A percentile compares a stretch with the other conserved stretches of the same genome.
These are phyloP conservation scores for Populus ilicifolia DNA, from an alignment of 345 rosid species.

Conservation along the genomic window DNA sequence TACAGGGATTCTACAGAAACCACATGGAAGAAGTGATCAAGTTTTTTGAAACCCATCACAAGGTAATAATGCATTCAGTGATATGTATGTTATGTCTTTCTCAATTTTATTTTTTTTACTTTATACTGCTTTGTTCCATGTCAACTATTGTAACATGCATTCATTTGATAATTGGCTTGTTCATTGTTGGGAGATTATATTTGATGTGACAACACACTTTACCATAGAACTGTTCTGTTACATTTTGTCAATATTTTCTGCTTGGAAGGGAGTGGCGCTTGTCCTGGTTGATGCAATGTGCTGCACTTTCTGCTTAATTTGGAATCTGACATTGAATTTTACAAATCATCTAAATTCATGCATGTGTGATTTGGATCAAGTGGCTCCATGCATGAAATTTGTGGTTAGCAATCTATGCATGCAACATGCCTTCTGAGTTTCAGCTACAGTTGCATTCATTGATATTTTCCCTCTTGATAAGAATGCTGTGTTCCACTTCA, in stretches of 20 bases:
- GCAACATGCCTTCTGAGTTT: background rate
- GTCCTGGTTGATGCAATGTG: background rate
- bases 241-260: background rate
- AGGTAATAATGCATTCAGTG: constrained; percentile 36
- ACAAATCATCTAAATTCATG: background rate
- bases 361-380: background rate
- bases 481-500: background rate
- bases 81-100: background rate
- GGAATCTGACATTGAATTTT: background rate
- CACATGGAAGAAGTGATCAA: constrained; percentile 93
- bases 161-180: background rate
- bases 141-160: background rate
- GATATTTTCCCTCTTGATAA: background rate
- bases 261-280: background rate
- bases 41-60: constrained; percentile 86
- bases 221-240: background rate
- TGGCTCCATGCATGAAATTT: background rate
- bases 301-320: background rate
- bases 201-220: background rate
- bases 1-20: constrained; percentile 84
- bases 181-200: background rate
- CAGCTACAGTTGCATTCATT: background rate
- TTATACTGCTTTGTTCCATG: background rate
- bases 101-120: background rate
- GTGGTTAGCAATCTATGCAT: background rate